Evolutionary conservation across 306 rosid species (phyloP).

Genomic region (Alnus glutinosa): DNA sequence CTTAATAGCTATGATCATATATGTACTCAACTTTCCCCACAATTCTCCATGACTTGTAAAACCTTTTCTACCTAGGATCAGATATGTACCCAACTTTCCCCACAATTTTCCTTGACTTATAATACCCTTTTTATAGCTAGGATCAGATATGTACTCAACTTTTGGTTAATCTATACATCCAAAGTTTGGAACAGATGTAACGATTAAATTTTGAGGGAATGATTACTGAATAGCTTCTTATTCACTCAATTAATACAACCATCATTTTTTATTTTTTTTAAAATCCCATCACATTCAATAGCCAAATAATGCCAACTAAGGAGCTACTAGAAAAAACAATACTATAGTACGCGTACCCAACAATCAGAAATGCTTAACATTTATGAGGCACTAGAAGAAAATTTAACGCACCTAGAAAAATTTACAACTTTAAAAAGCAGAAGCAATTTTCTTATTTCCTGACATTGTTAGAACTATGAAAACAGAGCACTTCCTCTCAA

Average conservation of each 20-base stretch:
- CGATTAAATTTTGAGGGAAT: not conserved
- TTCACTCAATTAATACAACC: not conserved
- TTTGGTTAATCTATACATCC: not conserved
- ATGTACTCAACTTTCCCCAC: not conserved
- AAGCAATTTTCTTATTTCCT: not conserved
- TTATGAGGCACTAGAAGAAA: not conserved
- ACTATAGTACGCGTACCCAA: not conserved
- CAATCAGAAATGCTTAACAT: not conserved
- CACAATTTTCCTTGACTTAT: not conserved
- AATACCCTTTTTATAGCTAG: not conserved
- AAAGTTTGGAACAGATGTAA: not conserved
- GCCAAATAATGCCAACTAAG: conserved; percentile 1
- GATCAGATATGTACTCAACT: not conserved
- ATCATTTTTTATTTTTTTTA: not conserved
- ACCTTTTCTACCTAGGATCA: not conserved
- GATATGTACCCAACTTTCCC: not conserved
- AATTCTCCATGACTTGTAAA: not conserved
- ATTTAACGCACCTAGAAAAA: not conserved
- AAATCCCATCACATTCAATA: not conserved
- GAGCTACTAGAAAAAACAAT: not conserved
- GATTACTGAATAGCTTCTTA: not conserved
- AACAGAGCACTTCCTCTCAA: not conserved
- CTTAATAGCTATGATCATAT: not conserved
- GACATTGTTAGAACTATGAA: not conserved
- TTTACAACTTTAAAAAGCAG: not conserved